Conservation (phyloP, 208 protist species). For the Borovskyia barvae region DNA sequence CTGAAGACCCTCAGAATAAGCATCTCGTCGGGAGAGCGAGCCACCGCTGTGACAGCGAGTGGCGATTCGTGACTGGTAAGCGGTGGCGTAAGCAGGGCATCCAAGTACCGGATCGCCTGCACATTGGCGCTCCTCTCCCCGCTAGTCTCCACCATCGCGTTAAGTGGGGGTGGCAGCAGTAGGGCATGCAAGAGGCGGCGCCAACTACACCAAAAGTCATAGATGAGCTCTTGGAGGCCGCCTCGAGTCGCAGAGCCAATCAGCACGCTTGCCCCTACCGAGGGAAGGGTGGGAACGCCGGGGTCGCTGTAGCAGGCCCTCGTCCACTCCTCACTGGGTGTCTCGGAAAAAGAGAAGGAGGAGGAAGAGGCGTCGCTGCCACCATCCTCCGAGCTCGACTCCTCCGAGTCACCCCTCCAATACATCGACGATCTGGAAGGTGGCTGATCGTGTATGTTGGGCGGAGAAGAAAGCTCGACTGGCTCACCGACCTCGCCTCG, state of each 20-base stretch:
- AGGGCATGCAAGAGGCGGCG: conserved; percentile 22
- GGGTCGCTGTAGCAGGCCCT: conserved; percentile 5
- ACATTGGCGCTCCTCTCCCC: conserved; percentile 6
- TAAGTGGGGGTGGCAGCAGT: conserved; percentile 15
- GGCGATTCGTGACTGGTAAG: too few relatives aligned
- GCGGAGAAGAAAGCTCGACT: neutral
- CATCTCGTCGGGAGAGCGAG: neutral
- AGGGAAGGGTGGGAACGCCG: conserved; percentile 10
- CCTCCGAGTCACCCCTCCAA: neutral
- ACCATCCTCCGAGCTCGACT: too few relatives aligned
- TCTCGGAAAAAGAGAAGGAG: conserved; percentile 1
- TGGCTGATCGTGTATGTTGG: neutral
- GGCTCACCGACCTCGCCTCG: too few relatives aligned
- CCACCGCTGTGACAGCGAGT: neutral
- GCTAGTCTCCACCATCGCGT: neutral
- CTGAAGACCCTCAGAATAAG: conserved; percentile 4
- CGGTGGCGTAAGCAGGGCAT: neutral
- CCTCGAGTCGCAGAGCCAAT: conserved; percentile 22
- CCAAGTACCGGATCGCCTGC: conserved; percentile 9
- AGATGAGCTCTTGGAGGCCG: conserved; percentile 12
- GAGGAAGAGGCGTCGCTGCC: neutral
- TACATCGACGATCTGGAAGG: neutral
- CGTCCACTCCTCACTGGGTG: neutral
- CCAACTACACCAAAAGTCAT: conserved; percentile 13
- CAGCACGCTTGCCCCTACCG: conserved; percentile 25